Base-by-base conservation (phyloP, 106 monocot genomes). In the Dioscorea alata region DNA sequence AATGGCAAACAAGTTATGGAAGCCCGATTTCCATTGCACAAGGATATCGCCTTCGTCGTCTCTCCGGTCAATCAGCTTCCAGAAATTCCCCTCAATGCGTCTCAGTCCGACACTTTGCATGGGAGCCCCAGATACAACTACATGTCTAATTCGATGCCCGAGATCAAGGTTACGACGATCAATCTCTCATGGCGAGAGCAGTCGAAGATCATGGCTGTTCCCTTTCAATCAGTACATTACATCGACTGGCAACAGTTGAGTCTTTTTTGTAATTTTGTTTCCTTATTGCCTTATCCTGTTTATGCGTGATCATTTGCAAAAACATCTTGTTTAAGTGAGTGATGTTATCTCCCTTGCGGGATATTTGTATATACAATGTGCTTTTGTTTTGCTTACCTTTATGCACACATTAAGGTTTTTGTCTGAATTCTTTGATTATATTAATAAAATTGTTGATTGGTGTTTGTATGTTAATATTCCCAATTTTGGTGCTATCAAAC, bases 31-130 rank as follows among this genome's bases (percentile, higher is more conserved):
- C 58, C 35, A 33, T 23, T 80, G 69, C 60, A 73, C 68, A 22
- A 58, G 81, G n/a, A 74, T 67, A 1, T 16, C 84, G 19, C 72
- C 82, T 0, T 76, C 79, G 6, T 74, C 86, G 10, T 79, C 89
- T 13, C 80, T 83, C n/a, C 74, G 85, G 48, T 79, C 82, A 1
- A 59, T 85, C 6, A 82, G 85, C 72, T 85, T 74, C 67, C 82
- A 82, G 59, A 78, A 75, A 58, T 78, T 79, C 23, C 64, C 81
- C 4, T 73, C 81, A 9, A 21, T 82, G 70, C 82, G 82, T 32
- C 69, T 82, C 10, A 82, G 79, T 54, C 57, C 82, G 0, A 59
- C 72, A 0, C 74, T 82, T 23, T 86, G 85, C 69, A 83, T 80
- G 69, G 80, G 80, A 25, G 68, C 73, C 8, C 59, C 74, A 20